A percentile compares a stretch with the other conserved stretches of the same genome.
These are phyloP conservation scores for Calonectria pteridis DNA, from an alignment of 2,329 filamentous ascomycete genomes.

Conservation along the genomic window DNA sequence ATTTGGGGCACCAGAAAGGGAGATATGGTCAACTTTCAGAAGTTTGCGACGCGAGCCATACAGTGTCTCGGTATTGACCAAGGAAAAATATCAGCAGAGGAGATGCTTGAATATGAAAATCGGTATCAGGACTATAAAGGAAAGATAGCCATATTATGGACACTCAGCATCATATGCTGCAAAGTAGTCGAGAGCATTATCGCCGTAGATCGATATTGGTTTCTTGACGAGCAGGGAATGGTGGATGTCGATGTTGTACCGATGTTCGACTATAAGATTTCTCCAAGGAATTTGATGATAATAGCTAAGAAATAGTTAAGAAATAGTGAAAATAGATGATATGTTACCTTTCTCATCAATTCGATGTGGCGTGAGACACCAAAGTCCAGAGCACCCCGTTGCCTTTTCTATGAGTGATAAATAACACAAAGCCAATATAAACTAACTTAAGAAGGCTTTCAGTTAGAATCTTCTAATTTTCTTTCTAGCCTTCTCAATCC, in stretches of 20 bases:
- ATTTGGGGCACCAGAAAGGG: conserved; percentile 49
- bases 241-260: conserved; percentile 41
- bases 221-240: conserved; percentile 42
- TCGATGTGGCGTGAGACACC: too few species aligned
- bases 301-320: conserved; percentile 24
- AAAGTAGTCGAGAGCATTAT: conserved; percentile 50
- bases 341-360: too few species aligned
- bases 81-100: conserved; percentile 28
- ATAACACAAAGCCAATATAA: too few species aligned
- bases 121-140: conserved; percentile 39
- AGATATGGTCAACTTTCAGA: conserved; percentile 41
- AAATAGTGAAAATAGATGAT: too few species aligned
- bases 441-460: too few species aligned
- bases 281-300: conserved; percentile 42
- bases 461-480: too few species aligned
- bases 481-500: too few species aligned
- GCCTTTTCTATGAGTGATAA: too few species aligned
- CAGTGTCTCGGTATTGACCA: conserved; percentile 36
- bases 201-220: conserved; percentile 49
- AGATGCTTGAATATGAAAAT: conserved; percentile 42
- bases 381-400: too few species aligned
- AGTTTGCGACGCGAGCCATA: conserved; percentile 45
- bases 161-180: conserved; percentile 48
- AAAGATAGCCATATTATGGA: conserved; percentile 49
- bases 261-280: conserved; percentile 45